A percentile compares a stretch with the other conserved stretches of the same genome.
Conservation (phyloP, 495 filamentous ascomycete species). For the Amphirosellinia nigrospora region DNA sequence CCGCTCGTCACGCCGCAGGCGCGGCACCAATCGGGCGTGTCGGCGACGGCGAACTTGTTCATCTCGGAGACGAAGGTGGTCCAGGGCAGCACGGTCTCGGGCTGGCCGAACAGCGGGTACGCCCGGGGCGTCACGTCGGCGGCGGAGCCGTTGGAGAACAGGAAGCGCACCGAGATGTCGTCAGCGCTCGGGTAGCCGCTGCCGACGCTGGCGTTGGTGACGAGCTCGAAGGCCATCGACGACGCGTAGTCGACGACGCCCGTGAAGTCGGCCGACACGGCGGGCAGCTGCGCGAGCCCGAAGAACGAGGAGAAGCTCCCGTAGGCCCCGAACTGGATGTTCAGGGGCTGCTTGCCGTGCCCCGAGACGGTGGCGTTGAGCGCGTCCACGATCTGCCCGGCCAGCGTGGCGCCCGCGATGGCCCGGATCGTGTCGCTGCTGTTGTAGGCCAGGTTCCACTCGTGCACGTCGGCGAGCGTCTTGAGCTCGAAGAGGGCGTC, state of each 20-base stretch:
- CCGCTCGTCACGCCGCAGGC: conserved; percentile 67
- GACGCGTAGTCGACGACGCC: conserved; percentile 73
- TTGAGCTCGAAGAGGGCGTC: conserved; percentile 62
- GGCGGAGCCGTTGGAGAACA: conserved; percentile 78
- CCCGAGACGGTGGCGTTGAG: conserved; percentile 65
- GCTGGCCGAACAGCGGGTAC: conserved; percentile 72
- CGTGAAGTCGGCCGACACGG: conserved; percentile 64
- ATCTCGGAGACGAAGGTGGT: conserved; percentile 66
- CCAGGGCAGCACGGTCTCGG: conserved; percentile 62
- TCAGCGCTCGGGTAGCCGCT: conserved; percentile 56
- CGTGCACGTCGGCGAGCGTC: conserved; percentile 69
- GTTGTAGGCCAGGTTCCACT: conserved; percentile 69
- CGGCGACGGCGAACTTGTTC: conserved; percentile 63
- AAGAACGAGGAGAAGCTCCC: conserved; percentile 78
- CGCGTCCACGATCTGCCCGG: conserved; percentile 68
- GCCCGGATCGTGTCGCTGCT: conserved; percentile 50
- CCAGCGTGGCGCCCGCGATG: conserved; percentile 65
- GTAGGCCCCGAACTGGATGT: conserved; percentile 71
- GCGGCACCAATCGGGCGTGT: conserved; percentile 70
- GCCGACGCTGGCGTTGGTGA: conserved; percentile 57
- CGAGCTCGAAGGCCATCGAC: conserved; percentile 76
- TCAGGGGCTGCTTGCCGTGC: conserved; percentile 37
- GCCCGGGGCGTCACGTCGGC: conserved; percentile 32
- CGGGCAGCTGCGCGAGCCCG: conserved; percentile 66
- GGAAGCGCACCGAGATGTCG: conserved; percentile 75